These are phyloP conservation scores for Syncephalastrum contaminatum DNA, from an alignment of 371 early-diverging fungal species.

Conservation along the genomic window DNA sequence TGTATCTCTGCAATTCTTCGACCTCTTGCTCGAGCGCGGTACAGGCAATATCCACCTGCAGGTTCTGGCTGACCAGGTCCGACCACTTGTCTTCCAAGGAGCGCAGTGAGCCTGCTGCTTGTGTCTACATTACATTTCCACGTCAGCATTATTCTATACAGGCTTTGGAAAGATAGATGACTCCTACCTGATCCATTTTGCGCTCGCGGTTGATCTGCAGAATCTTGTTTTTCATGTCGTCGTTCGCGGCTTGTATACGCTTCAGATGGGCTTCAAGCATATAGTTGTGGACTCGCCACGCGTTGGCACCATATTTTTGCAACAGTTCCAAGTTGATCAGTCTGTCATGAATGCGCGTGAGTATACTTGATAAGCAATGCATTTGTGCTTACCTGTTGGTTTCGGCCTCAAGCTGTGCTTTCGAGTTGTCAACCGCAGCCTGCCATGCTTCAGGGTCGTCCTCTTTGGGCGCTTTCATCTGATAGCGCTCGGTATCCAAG, in stretches of 20 bases:
- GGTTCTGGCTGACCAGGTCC: conserved; percentile 58
- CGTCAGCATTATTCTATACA: background rate
- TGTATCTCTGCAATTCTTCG: conserved; percentile 48
- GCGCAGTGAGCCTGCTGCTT: conserved; percentile 52
- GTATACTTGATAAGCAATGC: background rate
- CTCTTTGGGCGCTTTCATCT: conserved; percentile 53
- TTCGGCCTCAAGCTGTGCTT: conserved; percentile 86
- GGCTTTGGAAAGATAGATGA: background rate
- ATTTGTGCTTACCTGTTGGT: conserved; percentile 48
- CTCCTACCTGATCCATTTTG: conserved; percentile 71
- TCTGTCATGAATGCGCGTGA: conserved; percentile 13
- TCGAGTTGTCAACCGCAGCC: conserved; percentile 73
- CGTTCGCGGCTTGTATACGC: conserved; percentile 47
- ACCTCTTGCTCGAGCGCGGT: conserved; percentile 53
- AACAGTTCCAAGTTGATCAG: conserved; percentile 81
- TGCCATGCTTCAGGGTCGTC: conserved; percentile 57
- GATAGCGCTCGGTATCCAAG: conserved; percentile 64
- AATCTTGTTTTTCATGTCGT: conserved; percentile 46
- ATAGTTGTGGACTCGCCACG: conserved; percentile 83
- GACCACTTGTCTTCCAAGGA: conserved; percentile 64
- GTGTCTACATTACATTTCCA: conserved; percentile 26
- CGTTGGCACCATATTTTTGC: conserved; percentile 79
- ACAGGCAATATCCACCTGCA: conserved; percentile 62
- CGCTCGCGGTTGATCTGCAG: conserved; percentile 67
- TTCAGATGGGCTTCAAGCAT: conserved; percentile 65